Conservation (phyloP, 2,329 filamentous ascomycete species). For the Fusarium sp. region DNA sequence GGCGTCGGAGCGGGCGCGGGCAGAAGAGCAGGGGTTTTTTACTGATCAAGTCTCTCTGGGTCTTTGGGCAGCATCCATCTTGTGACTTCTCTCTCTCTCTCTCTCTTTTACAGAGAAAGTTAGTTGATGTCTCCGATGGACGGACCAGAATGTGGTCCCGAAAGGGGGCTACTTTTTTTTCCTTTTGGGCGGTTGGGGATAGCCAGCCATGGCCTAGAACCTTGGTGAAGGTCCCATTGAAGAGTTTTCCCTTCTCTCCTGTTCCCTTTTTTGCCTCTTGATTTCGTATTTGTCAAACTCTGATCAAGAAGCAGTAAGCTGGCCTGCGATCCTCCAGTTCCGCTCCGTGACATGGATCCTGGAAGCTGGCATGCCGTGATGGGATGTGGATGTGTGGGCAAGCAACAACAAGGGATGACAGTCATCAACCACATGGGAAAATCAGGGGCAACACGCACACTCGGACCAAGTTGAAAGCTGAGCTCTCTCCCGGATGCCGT, state of each 20-base stretch:
- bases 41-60: constrained; percentile 8
- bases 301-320: not conserved
- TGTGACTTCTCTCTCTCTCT: not conserved
- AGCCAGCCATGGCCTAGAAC: not conserved
- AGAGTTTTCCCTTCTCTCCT: not conserved
- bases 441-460: constrained; percentile 21
- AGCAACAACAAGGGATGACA: constrained; percentile 8
- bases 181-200: not conserved
- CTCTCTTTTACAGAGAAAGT: not conserved
- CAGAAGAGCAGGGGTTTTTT: constrained; percentile 22
- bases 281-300: not conserved
- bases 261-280: not conserved
- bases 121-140: constrained; percentile 19
- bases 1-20: constrained; percentile 23
- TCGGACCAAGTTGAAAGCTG: not conserved
- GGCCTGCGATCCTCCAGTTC: not conserved
- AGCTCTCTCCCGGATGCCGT: not conserved
- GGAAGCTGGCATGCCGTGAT: constrained; percentile 24
- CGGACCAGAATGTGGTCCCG: constrained; percentile 34
- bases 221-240: not conserved
- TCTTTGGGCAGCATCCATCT: not conserved
- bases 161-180: constrained; percentile 12
- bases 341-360: constrained; percentile 15
- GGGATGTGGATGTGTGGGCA: constrained; percentile 16
- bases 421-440: not conserved